Evolutionary conservation across 2,329 filamentous ascomycete species (phyloP), one percentile per base, ranked within the genome.

Genomic region (Uncinocarpus reesii): DNA sequence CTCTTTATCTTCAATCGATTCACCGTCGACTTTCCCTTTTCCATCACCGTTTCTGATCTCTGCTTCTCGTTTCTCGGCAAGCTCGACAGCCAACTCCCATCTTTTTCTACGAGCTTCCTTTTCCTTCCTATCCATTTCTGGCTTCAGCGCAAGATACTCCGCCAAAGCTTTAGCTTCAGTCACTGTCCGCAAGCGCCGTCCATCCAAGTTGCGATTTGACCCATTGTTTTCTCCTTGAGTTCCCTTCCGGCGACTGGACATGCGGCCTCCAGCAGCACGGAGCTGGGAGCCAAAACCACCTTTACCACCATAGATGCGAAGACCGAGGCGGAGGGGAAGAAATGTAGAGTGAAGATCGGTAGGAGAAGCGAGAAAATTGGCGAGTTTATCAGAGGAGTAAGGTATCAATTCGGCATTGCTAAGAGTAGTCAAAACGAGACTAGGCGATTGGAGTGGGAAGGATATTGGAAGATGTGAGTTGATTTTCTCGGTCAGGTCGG

Each of bases 271-370:
- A 2, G 92, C 92, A 0, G 93, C 92, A 62, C 93, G 86, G 31
- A 98, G 80, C 66, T 98, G 93, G 1, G 90, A 96, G 47, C 92
- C 92, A 64, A 98, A 98, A 60, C 92, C 92, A 66, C 92, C 92
- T 64, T 98, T 98, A 63, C 93, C 93, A 71, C 93, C 92, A 57
- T 83, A 85, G 32, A 95, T 71, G 4, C 84, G 84, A 1, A 83
- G 73, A 5, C 81, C 83, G 24, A 98, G 79, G 47, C 88, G 86
- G 3, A 98, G 76, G 0, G 88, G 83, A 13, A 98, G 74, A 56
- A 96, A 82, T 28, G 80, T 79, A 71, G 84, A 79, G 46, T 76
- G 54, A 5, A 28, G 28, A 11, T n/a, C 7, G n/a, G 21, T 13
- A 28, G 29, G 5, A 18, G 15, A 37, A 15, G 21, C 15, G 31